Base-by-base conservation (phyloP, 2,329 filamentous ascomycete species). In the Mycosphaerella sp. region DNA sequence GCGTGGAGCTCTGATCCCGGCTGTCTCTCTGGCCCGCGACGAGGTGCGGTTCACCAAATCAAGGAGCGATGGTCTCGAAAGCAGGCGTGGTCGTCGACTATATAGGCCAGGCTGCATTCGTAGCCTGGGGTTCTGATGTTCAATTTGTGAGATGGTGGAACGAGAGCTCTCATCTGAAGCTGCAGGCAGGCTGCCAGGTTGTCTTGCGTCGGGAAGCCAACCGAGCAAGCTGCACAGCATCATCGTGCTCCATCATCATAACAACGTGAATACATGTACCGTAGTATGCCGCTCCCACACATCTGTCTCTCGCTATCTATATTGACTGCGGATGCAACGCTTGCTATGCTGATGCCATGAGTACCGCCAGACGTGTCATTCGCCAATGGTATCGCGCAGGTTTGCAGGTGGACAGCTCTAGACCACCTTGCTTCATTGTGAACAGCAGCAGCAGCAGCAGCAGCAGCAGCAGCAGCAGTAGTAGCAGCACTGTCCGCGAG, bases 21-120 rank as follows among this genome's bases (percentile, higher is more conserved):
- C 36, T 28, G 37, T 16, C 44, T 32, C 40, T 34, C 48, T 57
- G 49, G 37, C 37, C 25, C 21, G 32, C 6, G 64, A 72, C 64
- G 51, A 69, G 66, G 56, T 76, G 61, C 73, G 71, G 52, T 70
- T 69, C 59, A 85, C 74, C 61, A 85, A 74, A 63, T 85, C 80
- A 66, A 82, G 73, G 58, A 85, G 71, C 44, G 81, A 85, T 47
- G 80, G 78, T 60, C 79, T 34, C 30, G 30, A 34, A n/a, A 34
- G 30, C 30, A 34, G 10, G 30, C 30, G 30, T 34, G 30, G 30
- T 34, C 30, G 30, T 34, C 4, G 30, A 34, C 10, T 12, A 34
- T 34, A 34, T 34, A 34, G 30, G 30, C 30, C 30, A 34, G 13
- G 30, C 30, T 34, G 30, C 30, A 34, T 34, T 10, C 30, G 30